These are phyloP conservation scores for Pythium sukuiense DNA, from an alignment of 352 stramenopile genomes.

Conservation along the genomic window DNA sequence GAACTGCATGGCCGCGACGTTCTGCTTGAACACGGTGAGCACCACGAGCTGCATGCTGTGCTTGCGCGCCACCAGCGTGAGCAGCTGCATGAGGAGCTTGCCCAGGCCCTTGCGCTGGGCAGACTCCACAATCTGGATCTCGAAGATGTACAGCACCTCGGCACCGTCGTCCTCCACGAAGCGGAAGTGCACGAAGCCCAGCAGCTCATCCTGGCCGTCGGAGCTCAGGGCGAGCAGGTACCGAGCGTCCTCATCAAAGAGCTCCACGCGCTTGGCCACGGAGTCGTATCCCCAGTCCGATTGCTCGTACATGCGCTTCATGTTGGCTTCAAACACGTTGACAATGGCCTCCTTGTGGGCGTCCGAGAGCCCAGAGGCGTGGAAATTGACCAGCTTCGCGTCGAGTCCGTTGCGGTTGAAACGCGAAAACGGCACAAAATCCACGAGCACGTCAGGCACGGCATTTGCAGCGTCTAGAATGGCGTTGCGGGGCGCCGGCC, in stretches of 20 bases:
- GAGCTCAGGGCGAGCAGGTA: conserved; percentile 68
- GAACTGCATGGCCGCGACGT: conserved; percentile 86
- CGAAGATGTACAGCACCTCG: conserved; percentile 92
- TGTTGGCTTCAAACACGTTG: conserved; percentile 90
- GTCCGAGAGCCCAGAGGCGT: conserved; percentile 39
- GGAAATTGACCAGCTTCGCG: conserved; percentile 42
- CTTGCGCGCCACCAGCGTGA: conserved; percentile 79
- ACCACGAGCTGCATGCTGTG: conserved; percentile 90
- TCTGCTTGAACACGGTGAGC: conserved; percentile 94
- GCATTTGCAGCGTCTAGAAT: conserved; percentile 55
- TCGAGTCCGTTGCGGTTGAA: conserved; percentile 56
- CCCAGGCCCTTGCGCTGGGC: conserved; percentile 82
- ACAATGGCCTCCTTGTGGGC: conserved; percentile 42
- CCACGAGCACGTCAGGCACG: conserved; percentile 51
- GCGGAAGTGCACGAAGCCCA: conserved; percentile 91
- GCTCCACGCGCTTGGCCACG: conserved; percentile 74
- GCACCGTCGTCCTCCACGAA: conserved; percentile 92
- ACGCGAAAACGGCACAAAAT: conserved; percentile 57
- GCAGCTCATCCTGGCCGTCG: conserved; percentile 31
- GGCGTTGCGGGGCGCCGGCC: conserved; percentile 6
- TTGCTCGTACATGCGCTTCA: conserved; percentile 86
- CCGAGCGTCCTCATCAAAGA: conserved; percentile 84
- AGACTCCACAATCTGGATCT: conserved; percentile 85
- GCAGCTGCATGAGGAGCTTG: conserved; percentile 90
- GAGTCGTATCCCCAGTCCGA: conserved; percentile 92